Evolutionary conservation across 208 protist genomes (phyloP).

Genomic region (Wallacemonas sp.): DNA sequence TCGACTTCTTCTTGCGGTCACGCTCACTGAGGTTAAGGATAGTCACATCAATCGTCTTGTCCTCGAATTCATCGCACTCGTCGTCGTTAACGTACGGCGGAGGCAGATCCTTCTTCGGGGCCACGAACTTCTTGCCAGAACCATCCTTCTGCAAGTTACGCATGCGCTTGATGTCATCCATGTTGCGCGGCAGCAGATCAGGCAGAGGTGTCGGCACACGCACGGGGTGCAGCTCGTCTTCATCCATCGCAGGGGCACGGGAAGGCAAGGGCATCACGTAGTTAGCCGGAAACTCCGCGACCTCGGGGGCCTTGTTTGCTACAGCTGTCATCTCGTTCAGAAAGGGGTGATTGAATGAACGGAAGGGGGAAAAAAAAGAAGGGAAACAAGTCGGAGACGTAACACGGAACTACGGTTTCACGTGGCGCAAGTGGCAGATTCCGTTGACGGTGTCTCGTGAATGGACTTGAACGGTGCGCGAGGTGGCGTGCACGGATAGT

Average conservation of each 20-base stretch:
- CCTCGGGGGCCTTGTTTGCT: constrained; percentile 25
- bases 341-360: too few relatives aligned
- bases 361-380: too few relatives aligned
- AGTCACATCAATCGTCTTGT: constrained; percentile 62
- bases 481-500: too few relatives aligned
- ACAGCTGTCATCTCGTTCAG: neutral
- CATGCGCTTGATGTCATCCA: constrained; percentile 74
- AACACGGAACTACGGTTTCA: too few relatives aligned
- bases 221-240: constrained; percentile 62
- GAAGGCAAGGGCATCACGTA: constrained; percentile 55
- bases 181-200: constrained; percentile 67
- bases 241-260: constrained; percentile 26
- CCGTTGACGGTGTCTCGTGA: too few relatives aligned
- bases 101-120: constrained; percentile 54
- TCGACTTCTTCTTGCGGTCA: constrained; percentile 13
- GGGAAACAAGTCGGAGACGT: too few relatives aligned
- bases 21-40: constrained; percentile 48
- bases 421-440: too few relatives aligned
- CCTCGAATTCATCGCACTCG: constrained; percentile 83
- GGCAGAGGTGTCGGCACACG: constrained; percentile 58
- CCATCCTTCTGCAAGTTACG: constrained; percentile 55
- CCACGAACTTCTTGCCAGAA: constrained; percentile 57
- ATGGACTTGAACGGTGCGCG: too few relatives aligned
- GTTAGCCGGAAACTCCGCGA: constrained; percentile 33
- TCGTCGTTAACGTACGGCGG: constrained; percentile 81